Evolutionary conservation across 2,329 filamentous ascomycete genomes (phyloP).

Genomic region (Cercospora berteroae): DNA sequence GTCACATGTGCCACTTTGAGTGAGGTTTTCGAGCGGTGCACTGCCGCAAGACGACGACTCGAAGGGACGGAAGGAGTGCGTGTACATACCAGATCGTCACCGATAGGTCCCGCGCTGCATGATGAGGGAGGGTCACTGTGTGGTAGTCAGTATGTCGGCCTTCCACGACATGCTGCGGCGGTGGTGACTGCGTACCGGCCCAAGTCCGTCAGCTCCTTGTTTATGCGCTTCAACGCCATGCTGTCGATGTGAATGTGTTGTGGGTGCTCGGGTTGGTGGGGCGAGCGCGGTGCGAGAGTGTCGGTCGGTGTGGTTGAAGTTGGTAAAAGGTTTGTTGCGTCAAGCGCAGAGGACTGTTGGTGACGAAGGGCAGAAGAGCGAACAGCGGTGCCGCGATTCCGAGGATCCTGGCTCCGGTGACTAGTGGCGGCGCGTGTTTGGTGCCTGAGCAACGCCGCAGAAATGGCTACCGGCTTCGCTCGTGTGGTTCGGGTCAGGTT

Average conservation of each 20-base stretch:
- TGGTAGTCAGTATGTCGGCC: conserved; percentile 36
- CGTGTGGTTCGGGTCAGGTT: not conserved
- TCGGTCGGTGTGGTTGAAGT: conserved; percentile 5
- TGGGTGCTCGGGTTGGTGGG: conserved; percentile 1
- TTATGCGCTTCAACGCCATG: conserved; percentile 92
- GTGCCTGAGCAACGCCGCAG: conserved; percentile 5
- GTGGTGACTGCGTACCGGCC: conserved; percentile 62
- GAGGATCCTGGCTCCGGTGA: not conserved
- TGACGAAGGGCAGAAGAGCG: conserved; percentile 9
- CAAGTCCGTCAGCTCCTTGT: conserved; percentile 85
- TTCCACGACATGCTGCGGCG: not conserved
- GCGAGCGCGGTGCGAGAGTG: not conserved
- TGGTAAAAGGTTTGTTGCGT: conserved; percentile 13
- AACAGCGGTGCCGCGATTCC: conserved; percentile 5
- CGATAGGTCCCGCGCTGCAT: conserved; percentile 94
- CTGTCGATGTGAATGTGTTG: conserved; percentile 15
- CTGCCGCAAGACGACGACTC: conserved; percentile 13
- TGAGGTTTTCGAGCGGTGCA: conserved; percentile 6
- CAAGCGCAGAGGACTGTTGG: conserved; percentile 17
- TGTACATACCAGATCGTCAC: conserved; percentile 89
- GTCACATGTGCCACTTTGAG: conserved; percentile 12
- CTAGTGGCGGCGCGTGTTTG: not conserved
- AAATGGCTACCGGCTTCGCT: not conserved
- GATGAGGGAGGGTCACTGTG: conserved; percentile 93
- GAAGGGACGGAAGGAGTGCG: conserved; percentile 12